Evolutionary conservation across 441 rosid genomes (phyloP).

Genomic region (Erodium moschatum): DNA sequence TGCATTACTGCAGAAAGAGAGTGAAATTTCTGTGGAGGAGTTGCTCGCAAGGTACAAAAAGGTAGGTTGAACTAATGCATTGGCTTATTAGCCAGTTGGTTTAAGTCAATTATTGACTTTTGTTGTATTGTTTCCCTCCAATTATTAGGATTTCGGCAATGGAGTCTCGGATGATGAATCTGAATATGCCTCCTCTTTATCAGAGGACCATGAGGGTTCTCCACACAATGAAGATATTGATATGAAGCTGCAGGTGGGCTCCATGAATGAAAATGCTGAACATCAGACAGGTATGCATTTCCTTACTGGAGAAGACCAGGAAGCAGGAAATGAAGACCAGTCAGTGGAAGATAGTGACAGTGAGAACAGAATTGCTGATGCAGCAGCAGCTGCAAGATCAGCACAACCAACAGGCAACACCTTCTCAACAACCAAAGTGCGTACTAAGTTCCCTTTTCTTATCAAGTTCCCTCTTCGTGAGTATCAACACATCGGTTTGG

Average conservation of each 20-base stretch:
- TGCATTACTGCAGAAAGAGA: slow-evolving; percentile 75
- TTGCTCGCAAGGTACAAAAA: slow-evolving; percentile 93
- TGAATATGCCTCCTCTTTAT: slow-evolving; percentile 52
- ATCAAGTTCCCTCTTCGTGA: slow-evolving; percentile 95
- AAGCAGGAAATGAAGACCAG: slow-evolving; percentile 31
- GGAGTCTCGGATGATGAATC: slow-evolving; percentile 61
- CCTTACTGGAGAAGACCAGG: slow-evolving; percentile 29
- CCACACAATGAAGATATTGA: slow-evolving; percentile 31
- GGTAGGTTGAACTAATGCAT: slow-evolving; percentile 51
- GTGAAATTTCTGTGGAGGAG: slow-evolving; percentile 78
- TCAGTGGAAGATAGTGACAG: slow-evolving; percentile 46
- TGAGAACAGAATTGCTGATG: slow-evolving; percentile 83
- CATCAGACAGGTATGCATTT: slow-evolving; percentile 25
- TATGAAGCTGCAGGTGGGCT: slow-evolving; percentile 33
- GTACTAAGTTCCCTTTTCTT: slow-evolving; percentile 96
- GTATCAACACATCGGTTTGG: slow-evolving; percentile 98
- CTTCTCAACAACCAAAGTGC: slow-evolving; percentile 87
- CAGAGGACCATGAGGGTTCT: slow-evolving; percentile 42
- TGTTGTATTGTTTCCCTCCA: slow-evolving; percentile 23
- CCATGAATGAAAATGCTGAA: slow-evolving; percentile 36
- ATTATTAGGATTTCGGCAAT: slow-evolving; percentile 49
- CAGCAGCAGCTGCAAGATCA: slow-evolving; percentile 98
- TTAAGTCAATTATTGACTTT: slow-evolving; percentile 19
- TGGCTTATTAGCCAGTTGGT: slow-evolving; percentile 16
- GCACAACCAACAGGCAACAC: slow-evolving; percentile 99